Conservation (phyloP, 495 filamentous ascomycete genomes). For the Cetradonia linearis region DNA sequence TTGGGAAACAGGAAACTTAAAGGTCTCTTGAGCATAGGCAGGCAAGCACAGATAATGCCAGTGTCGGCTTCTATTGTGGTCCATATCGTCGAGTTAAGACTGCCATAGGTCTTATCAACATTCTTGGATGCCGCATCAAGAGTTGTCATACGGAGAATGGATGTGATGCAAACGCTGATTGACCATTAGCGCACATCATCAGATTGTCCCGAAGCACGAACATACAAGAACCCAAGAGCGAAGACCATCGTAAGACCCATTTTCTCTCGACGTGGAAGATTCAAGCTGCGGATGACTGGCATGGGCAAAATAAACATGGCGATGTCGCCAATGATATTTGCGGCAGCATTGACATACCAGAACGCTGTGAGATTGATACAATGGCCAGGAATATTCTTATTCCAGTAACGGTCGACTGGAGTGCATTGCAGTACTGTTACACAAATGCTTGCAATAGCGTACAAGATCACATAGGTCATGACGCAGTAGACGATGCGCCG, state of each 20-base stretch:
- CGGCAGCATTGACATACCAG: conserved; percentile 38
- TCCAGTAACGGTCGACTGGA: conserved; percentile 36
- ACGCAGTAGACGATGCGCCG: conserved; percentile 28
- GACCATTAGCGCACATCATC: neutral
- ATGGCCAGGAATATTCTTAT: conserved; percentile 27
- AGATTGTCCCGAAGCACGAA: neutral
- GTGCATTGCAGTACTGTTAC: conserved; percentile 38
- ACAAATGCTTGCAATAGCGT: conserved; percentile 36
- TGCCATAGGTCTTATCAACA: conserved; percentile 26
- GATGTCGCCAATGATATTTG: conserved; percentile 40
- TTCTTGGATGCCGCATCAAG: conserved; percentile 26
- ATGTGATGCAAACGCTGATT: conserved; percentile 29
- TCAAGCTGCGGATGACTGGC: conserved; percentile 22
- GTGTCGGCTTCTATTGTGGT: conserved; percentile 38
- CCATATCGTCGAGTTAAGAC: conserved; percentile 35
- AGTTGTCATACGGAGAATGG: conserved; percentile 30
- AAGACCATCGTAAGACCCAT: conserved; percentile 24
- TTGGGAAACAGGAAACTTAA: conserved; percentile 24
- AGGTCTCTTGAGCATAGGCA: conserved; percentile 33
- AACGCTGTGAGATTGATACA: conserved; percentile 39
- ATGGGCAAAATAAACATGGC: conserved; percentile 38
- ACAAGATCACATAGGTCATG: conserved; percentile 31
- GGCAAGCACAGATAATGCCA: conserved; percentile 39
- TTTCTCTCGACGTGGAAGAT: conserved; percentile 22
- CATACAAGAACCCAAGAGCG: conserved; percentile 28